Evolutionary conservation across 2,329 filamentous ascomycete genomes (phyloP).

Genomic region (Aspergillus sp.): DNA sequence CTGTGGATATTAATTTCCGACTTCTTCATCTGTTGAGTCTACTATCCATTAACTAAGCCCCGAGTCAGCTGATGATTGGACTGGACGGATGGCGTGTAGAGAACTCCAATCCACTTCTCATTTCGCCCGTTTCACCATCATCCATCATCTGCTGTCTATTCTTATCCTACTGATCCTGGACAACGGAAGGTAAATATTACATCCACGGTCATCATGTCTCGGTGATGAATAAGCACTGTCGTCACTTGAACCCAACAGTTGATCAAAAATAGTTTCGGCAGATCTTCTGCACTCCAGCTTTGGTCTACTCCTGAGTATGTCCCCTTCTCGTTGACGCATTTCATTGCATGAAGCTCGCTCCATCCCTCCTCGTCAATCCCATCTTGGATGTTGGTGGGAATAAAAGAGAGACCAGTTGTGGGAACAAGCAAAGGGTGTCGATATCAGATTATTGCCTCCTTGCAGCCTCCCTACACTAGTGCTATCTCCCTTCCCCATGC

Average conservation of each 20-base stretch:
- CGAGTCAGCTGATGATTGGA: background rate
- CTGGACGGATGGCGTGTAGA: conserved; percentile 6
- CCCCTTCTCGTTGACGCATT: background rate
- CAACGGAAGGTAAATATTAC: too few relatives aligned
- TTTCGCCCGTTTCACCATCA: conserved; percentile 4
- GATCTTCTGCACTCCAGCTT: conserved; percentile 26
- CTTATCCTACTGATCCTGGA: background rate
- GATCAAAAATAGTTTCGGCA: conserved; percentile 11
- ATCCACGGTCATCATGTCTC: conserved; percentile 12
- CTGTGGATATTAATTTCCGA: background rate
- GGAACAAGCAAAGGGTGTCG: background rate
- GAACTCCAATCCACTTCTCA: conserved; percentile 2
- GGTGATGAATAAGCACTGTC: conserved; percentile 25
- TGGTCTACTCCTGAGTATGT: conserved; percentile 27
- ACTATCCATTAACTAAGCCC: background rate
- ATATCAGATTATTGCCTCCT: conserved; percentile 2
- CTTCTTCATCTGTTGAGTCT: background rate
- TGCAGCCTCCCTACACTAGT: conserved; percentile 2
- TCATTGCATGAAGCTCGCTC: background rate
- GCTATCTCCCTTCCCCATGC: background rate
- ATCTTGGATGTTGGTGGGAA: background rate
- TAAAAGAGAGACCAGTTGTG: background rate
- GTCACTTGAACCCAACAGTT: background rate
- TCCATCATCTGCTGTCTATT: background rate
- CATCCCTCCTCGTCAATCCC: background rate